Percentiles rank a stretch among this genome's conserved stretches.
Evolutionary conservation across 2,329 filamentous ascomycete species (phyloP).

Genomic region (Rutstroemia sp.): DNA sequence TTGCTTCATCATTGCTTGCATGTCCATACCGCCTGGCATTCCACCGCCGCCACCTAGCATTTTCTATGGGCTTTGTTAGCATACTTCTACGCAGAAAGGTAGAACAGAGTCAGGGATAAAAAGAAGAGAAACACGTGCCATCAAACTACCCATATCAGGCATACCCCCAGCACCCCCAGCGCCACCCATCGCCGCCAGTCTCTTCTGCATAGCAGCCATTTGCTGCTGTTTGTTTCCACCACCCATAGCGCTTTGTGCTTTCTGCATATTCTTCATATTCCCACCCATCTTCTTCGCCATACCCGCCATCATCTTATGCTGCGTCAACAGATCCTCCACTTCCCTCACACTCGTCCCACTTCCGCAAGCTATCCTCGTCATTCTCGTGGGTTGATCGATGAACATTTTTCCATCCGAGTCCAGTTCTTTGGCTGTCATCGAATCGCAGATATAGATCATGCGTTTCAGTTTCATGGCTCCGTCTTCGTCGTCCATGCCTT

Average conservation of each 20-base stretch:
- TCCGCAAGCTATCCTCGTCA: slow-evolving; percentile 85
- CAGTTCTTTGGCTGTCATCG: slow-evolving; percentile 93
- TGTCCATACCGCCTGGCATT: slow-evolving; percentile 54
- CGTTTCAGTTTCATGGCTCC: slow-evolving; percentile 88
- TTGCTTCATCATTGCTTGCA: slow-evolving; percentile 74
- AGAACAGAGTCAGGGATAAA: neutral
- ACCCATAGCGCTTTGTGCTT: slow-evolving; percentile 82
- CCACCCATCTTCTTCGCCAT: slow-evolving; percentile 99
- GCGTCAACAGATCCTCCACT: slow-evolving; percentile 93
- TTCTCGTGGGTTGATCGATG: slow-evolving; percentile 82
- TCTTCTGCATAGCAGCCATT: slow-evolving; percentile 94
- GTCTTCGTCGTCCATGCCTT: slow-evolving; percentile 94
- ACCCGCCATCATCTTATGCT: slow-evolving; percentile 96
- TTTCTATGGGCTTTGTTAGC: slow-evolving; percentile 38
- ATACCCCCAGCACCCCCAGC: slow-evolving; percentile 54
- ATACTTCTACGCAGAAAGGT: too few relatives aligned
- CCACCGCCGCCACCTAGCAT: slow-evolving; percentile 69
- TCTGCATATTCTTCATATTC: slow-evolving; percentile 96
- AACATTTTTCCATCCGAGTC: slow-evolving; percentile 94
- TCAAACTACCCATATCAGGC: slow-evolving; percentile 78
- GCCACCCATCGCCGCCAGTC: slow-evolving; percentile 86
- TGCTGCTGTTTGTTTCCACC: slow-evolving; percentile 89
- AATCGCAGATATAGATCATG: slow-evolving; percentile 99
- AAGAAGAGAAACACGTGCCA: slow-evolving; percentile 33
- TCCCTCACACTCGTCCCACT: slow-evolving; percentile 87